Percentiles rank a stretch among this genome's conserved stretches.
These are phyloP conservation scores for Aspergillus brasiliensis DNA, from an alignment of 2,329 filamentous ascomycete genomes.

Conservation along the genomic window DNA sequence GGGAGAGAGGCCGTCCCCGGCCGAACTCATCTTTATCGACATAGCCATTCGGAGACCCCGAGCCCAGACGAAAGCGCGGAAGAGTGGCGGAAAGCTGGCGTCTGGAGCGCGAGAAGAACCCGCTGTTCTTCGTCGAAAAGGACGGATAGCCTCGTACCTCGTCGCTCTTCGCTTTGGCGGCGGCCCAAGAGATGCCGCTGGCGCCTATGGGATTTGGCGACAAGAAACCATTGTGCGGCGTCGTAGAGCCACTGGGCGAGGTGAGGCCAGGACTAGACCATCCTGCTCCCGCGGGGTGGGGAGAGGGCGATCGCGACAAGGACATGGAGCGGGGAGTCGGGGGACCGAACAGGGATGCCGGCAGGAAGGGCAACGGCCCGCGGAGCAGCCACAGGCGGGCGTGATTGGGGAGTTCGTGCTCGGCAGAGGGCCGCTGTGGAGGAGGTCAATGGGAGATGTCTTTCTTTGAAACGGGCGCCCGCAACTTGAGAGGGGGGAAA, in stretches of 20 bases:
- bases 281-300: conserved; percentile 72
- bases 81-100: conserved; percentile 77
- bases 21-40: conserved; percentile 74
- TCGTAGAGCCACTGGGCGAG: conserved; percentile 70
- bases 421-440: neutral
- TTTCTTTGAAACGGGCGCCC: neutral
- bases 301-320: conserved; percentile 83
- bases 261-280: conserved; percentile 84
- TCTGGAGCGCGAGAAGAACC: conserved; percentile 85
- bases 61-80: conserved; percentile 65
- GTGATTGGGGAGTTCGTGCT: neutral
- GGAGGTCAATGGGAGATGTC: conserved; percentile 1
- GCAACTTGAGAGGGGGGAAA: neutral
- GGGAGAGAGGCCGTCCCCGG: conserved; percentile 53
- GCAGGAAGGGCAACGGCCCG: conserved; percentile 2
- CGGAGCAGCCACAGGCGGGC: neutral
- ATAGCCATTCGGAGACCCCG: conserved; percentile 41
- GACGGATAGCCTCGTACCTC: conserved; percentile 74
- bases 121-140: conserved; percentile 77
- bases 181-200: conserved; percentile 72
- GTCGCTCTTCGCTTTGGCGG: conserved; percentile 74
- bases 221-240: conserved; percentile 55
- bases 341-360: conserved; percentile 55
- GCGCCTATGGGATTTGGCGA: conserved; percentile 28
- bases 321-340: conserved; percentile 67